Base-by-base conservation (phyloP, 2,329 filamentous ascomycete species). In the Exophiala sp. region DNA sequence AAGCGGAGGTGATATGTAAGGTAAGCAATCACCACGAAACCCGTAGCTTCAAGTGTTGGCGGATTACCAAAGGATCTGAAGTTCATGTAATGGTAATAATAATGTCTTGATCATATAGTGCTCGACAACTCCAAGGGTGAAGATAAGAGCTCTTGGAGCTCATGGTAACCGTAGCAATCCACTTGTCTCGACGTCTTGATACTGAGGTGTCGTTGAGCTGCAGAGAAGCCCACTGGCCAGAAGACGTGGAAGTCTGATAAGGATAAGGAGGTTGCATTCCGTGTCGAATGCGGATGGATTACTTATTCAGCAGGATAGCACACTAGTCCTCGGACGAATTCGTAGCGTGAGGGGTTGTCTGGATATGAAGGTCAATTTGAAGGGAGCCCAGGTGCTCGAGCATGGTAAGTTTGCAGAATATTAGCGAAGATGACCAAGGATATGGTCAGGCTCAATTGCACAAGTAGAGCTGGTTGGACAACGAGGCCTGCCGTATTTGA, bases 151-250 rank as follows among this genome's bases (percentile, higher is more conserved):
- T 40, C 33, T 8, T 29, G 24, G 42, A 32, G 34, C n/a, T 24
- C 50, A 24, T 46, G 35, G 50, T 52, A 52, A 52, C 50, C 42
- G 50, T 52, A 52, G 50, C 50, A 52, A 29, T 52, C 12, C 42
- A 52, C 50, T 46, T 52, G 46, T 52, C 50, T 33, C 7, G 42
- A 40, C 6, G 21, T 47, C 29, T 35, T 50, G 50, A 52, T 46
- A 47, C 21, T 47, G 35, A 52, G 21, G 24, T 29, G 24, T 29
- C 24, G 24, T 29, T 29, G 24, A 29, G 14, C 14, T 16, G 39
- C 18, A 21, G 39, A 41, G 7, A 29, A 8, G 5, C 14, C 4
- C 18, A 21, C 18, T 40, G 10, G 12, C 5, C 11, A 21, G 14
- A 21, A 12, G 9, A 5, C 6, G 9, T 41, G 16, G 16, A 41